Base-by-base conservation (phyloP, 106 monocot species). In the Dioscorea alata region DNA sequence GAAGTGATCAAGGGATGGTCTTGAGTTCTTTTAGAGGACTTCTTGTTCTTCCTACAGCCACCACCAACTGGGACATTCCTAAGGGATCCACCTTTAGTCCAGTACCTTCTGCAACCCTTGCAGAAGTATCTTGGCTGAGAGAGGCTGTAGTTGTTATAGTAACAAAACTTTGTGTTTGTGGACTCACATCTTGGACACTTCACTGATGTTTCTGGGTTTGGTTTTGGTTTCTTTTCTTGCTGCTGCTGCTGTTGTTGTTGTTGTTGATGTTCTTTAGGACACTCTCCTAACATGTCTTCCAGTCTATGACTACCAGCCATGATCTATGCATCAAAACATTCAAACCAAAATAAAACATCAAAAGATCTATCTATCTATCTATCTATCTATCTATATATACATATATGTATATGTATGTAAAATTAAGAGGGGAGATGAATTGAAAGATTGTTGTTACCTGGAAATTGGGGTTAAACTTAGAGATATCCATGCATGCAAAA, bases 121-220 rank as follows among this genome's bases (percentile, higher is more conserved):
- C 84, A 89, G 74, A 85, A 89, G 79, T 88, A 84, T 50, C 88
- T 71, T 6, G 88, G 88, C 66, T 88, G 84, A 32, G 88, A 81
- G 23, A 81, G 79, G 71, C 75, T 79, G 73, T 81, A 86, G 79
- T 86, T 86, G 86, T 86, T 86, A 82, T 82, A 86, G 73, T 85
- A 85, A 77, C 85, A 85, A 61, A 85, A 85, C 67, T 85, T 85
- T 48, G 85, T 85, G 76, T 82, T 86, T 61, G 79, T 73, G n/a
- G 84, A 84, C 13, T 84, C 88, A 49, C 88, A 88, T 8, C 88
- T 64, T 13, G 88, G 88, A 76, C 88, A 84, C 32, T 66, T 71
- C 23, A 81, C 77, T 14, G 81, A 58, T 31, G 81, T 76, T 18
- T 88, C 88, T 51, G 73, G 80, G 10, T 75, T 62, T 25, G 83